Evolutionary conservation across 371 early-diverging fungal species (phyloP), one percentile per base, ranked within the genome.

Genomic region (Coemansia sp.): DNA sequence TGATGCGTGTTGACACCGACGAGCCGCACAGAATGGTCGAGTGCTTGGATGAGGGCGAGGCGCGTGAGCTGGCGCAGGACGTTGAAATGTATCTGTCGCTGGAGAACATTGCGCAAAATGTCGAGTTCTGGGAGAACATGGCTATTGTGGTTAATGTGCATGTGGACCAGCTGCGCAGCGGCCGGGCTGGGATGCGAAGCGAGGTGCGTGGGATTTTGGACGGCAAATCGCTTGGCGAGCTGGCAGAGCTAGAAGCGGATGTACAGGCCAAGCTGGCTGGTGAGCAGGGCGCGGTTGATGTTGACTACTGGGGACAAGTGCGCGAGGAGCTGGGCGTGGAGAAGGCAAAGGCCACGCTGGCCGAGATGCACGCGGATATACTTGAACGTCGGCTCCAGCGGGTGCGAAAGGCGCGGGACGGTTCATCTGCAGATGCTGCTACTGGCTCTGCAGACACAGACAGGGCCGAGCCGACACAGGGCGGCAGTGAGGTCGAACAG

Each of bases 271-370:
- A 93, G 78, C 78, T 97, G n/a, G 66, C 69, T 0, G 84, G 85
- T 1, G 84, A 84, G 39, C 68, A 58, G 15, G 87, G 82, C 15
- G 91, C 92, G 2, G 86, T 95, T 15, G 96, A 97, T 76, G 90
- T 92, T 1, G 97, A 96, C 51, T 97, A 94, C 74, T 97, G 97
- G 97, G 96, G 95, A 61, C 88, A 89, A 0, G 77, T 92, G 12
- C 74, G 94, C 46, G 86, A 88, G 52, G 87, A 88, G 39, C 67
- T 95, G 55, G 84, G 86, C 4, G 92, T 95, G 0, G 91, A 89
- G 28, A 28, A 28, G 28, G 91, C 95, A 11, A 91, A 90, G 69
- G 85, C 58, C 0, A 69, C 65, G 56, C 65, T 78, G 55, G 46
- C 57, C 11, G 71, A 69, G 36, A 91, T 92, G 87, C 94, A 94